Base-by-base conservation (phyloP, 345 rosid genomes). In the Stellera chamaejasme region DNA sequence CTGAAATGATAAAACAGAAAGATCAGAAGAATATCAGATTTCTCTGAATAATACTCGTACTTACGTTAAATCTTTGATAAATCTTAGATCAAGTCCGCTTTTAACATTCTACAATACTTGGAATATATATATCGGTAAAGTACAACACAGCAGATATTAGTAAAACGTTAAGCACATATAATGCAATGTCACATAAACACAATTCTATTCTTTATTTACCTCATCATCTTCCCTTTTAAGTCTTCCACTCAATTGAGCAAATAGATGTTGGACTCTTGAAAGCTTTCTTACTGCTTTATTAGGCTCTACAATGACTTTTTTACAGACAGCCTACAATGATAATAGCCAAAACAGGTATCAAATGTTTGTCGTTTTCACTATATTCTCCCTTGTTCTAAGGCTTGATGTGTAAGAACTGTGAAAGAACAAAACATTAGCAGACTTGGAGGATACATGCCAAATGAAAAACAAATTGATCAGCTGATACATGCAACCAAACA, bases 141-240 rank as follows among this genome's bases (percentile, higher is more conserved):
- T 32, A 32, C 9, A 8, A 4, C 9, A 8, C 9, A 32, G 7
- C 2, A 32, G 9, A 32, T 2, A 2, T 8, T 5, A 32, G 9
- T 32, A 8, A 32, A 32, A 32, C 7, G 1, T 32, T 8, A 32
- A 32, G 39, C 3, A 8, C 2, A 32, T 32, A 8, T 32, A 32
- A 32, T 32, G 39, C 39, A 32, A 32, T 2, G 39, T 8, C 5
- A 32, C 5, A 32, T 32, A 32, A 8, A 32, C 39, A 32, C 9
- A 8, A 32, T 32, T 5, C 9, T 32, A 32, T 5, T 32, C 39
- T 32, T 32, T 59, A 48, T 63, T 62, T 58, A 85, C 96, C 87
- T 91, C 96, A 25, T 85, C 98, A 52, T 80, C 96, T 80, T 88
- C 90, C 41, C 76, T 85, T 72, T 74, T 79, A 67, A 91, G 67